These are phyloP conservation scores for Sabuloglossum arenarium DNA, from an alignment of 495 filamentous ascomycete genomes.

Conservation along the genomic window DNA sequence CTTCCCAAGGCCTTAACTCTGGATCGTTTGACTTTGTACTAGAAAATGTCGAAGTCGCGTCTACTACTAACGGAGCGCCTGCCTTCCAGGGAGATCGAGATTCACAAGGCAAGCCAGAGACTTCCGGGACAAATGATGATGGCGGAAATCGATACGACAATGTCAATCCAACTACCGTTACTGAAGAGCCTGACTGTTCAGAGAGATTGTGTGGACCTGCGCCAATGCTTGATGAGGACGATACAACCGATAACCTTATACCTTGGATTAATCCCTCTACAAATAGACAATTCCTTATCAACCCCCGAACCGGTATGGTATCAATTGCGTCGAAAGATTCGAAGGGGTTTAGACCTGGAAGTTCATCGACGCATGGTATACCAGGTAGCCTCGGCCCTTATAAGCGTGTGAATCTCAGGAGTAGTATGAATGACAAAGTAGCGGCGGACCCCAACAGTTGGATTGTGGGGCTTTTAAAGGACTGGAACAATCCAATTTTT, in stretches of 20 bases:
- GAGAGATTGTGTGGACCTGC: constrained; percentile 2
- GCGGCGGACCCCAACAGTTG: neutral
- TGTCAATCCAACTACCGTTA: constrained; percentile 6
- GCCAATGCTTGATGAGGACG: neutral
- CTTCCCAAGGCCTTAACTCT: neutral
- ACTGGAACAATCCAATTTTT: constrained; percentile 46
- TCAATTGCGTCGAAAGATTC: neutral
- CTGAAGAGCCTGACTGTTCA: constrained; percentile 1
- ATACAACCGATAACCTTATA: neutral
- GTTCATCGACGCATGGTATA: neutral
- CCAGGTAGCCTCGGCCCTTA: neutral
- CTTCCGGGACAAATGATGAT: neutral
- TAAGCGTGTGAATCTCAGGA: neutral
- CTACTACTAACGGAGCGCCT: neutral
- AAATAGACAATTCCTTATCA: neutral
- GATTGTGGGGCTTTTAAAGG: neutral
- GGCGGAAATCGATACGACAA: neutral
- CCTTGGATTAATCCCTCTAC: neutral
- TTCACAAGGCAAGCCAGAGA: neutral
- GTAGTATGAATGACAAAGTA: neutral
- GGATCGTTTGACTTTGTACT: neutral
- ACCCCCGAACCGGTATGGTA: neutral
- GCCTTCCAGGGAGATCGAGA: neutral
- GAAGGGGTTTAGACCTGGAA: neutral
- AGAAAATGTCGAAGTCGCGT: no score